Conservation (phyloP, 305 asterid species). For the Ajuga reptans region DNA sequence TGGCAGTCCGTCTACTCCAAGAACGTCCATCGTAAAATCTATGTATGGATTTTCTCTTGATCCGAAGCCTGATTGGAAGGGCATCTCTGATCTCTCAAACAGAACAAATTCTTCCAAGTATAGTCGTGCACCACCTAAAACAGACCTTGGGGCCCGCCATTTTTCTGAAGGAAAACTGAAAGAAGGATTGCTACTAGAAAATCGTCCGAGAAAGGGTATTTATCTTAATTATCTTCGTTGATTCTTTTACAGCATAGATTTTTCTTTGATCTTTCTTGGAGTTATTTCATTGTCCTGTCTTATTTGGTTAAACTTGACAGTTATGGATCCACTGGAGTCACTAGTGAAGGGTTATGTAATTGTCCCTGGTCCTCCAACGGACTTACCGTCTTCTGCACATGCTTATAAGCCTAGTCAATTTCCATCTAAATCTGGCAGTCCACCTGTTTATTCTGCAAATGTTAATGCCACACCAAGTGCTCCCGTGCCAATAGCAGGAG, state of each 20-base stretch:
- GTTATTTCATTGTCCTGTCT: conserved; percentile 13
- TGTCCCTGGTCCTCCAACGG: conserved; percentile 54
- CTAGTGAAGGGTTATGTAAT: conserved; percentile 75
- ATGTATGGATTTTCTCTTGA: conserved; percentile 50
- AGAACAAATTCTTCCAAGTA: conserved; percentile 25
- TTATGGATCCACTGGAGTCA: conserved; percentile 53
- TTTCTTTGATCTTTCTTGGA: conserved; percentile 9
- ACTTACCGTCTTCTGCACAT: conserved; percentile 38
- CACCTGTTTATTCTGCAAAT: conserved; percentile 33
- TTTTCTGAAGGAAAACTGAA: conserved; percentile 48
- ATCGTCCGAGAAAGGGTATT: conserved; percentile 43
- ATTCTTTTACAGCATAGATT: conserved; percentile 5
- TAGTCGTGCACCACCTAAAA: conserved; percentile 27
- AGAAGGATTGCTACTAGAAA: conserved; percentile 35
- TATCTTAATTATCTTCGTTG: not conserved
- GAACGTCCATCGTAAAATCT: conserved; percentile 34
- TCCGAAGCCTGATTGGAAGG: conserved; percentile 33
- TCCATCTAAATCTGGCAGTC: conserved; percentile 42
- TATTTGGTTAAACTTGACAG: conserved; percentile 37
- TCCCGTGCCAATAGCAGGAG: conserved; percentile 47
- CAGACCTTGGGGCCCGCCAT: conserved; percentile 34
- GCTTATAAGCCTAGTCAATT: conserved; percentile 41
- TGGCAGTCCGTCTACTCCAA: conserved; percentile 38
- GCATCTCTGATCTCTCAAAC: conserved; percentile 25
- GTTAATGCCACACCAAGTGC: conserved; percentile 38